Percentiles rank a stretch among this genome's conserved stretches.
These are phyloP conservation scores for Talaromyces sp. DNA, from an alignment of 2,329 filamentous ascomycete species.

Conservation along the genomic window DNA sequence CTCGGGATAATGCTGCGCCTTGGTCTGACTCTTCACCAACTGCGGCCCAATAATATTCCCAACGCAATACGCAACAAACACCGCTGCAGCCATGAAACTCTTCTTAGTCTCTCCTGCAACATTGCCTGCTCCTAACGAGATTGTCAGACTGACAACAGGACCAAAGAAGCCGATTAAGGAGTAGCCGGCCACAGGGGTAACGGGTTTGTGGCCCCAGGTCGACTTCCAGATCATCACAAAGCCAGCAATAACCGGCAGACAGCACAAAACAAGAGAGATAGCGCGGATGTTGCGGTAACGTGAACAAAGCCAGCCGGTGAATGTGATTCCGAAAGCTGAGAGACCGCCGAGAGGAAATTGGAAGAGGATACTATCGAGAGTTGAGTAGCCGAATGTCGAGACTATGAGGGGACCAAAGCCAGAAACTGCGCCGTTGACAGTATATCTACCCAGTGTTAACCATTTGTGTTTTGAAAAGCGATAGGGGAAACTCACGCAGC, in stretches of 20 bases:
- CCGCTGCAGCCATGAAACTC: constrained; percentile 68
- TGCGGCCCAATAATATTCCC: constrained; percentile 75
- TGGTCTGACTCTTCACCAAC: constrained; percentile 65
- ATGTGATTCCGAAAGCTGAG: constrained; percentile 64
- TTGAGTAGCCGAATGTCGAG: constrained; percentile 64
- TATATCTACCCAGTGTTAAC: constrained; percentile 47
- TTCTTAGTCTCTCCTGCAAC: constrained; percentile 76
- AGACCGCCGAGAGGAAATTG: constrained; percentile 71
- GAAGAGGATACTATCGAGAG: constrained; percentile 64
- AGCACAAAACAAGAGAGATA: constrained; percentile 62
- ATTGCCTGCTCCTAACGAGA: constrained; percentile 61
- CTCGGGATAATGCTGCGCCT: constrained; percentile 64
- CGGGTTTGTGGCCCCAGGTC: constrained; percentile 60
- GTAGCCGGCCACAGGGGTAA: constrained; percentile 67
- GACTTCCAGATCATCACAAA: constrained; percentile 73
- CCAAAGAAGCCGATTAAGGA: constrained; percentile 71
- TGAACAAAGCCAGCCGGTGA: constrained; percentile 63
- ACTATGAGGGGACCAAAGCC: constrained; percentile 72
- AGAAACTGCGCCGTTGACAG: constrained; percentile 67
- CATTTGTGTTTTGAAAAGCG: neutral
- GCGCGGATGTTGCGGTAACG: constrained; percentile 62
- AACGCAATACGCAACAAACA: constrained; percentile 73
- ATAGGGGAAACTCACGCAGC: constrained; percentile 47
- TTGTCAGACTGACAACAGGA: constrained; percentile 63
- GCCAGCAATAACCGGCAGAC: constrained; percentile 70